These are phyloP conservation scores for Ophiostoma piceae DNA, from an alignment of 2,329 filamentous ascomycete species.

Conservation along the genomic window DNA sequence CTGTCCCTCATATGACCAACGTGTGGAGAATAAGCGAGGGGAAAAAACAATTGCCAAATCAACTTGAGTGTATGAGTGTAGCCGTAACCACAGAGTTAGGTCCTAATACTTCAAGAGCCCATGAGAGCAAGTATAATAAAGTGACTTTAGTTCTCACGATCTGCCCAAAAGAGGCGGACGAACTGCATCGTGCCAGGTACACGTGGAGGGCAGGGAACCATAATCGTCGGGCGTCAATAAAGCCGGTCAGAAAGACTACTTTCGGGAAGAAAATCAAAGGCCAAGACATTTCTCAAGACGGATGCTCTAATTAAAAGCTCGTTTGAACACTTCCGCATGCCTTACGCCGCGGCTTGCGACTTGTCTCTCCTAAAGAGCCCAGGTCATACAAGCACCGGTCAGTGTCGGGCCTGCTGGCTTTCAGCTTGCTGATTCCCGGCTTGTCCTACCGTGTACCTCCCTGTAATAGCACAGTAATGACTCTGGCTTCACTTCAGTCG, in stretches of 20 bases:
- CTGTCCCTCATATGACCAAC: conserved; percentile 24
- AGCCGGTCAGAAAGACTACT: neutral
- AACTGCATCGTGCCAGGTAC: neutral
- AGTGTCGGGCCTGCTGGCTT: conserved; percentile 16
- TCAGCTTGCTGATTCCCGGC: conserved; percentile 14
- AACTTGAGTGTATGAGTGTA: neutral
- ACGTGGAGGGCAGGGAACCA: neutral
- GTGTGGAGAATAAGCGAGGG: conserved; percentile 3
- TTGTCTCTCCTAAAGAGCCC: conserved; percentile 4
- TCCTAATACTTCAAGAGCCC: neutral
- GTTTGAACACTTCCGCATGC: conserved; percentile 6
- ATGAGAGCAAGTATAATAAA: neutral
- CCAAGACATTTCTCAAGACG: neutral
- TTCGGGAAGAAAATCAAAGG: neutral
- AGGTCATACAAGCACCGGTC: conserved; percentile 18
- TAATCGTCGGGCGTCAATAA: neutral
- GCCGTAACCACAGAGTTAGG: neutral
- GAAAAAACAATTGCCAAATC: neutral
- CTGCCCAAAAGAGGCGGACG: neutral
- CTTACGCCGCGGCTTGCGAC: neutral
- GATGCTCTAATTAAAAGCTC: neutral
- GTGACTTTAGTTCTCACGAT: neutral
- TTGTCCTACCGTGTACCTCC: conserved; percentile 7
- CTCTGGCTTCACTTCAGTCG: neutral
- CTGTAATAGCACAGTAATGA: neutral